Percentiles rank a stretch among this genome's conserved stretches.
Conservation (phyloP, 116 monocot species). For the Zostera marina region DNA sequence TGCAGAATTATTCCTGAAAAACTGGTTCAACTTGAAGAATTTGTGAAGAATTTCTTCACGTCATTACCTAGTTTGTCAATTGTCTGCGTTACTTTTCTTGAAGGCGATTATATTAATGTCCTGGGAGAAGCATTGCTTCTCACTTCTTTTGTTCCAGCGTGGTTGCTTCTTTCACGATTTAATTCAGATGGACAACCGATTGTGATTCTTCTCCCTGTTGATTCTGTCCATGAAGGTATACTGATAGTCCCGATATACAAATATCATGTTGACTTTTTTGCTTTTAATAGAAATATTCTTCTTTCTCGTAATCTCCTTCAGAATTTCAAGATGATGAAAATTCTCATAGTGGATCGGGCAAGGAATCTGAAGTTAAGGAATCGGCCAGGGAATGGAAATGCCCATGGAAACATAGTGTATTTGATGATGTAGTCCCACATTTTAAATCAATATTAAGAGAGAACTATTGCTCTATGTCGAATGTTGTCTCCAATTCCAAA, state of each 20-base stretch:
- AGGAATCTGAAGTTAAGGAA: not conserved
- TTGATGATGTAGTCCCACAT: conserved; percentile 59
- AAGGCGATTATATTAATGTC: conserved; percentile 42
- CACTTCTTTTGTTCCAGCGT: conserved; percentile 42
- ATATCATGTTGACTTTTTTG: not conserved
- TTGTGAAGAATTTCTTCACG: conserved; percentile 37
- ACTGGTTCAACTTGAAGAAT: conserved; percentile 45
- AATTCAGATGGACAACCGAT: conserved; percentile 33
- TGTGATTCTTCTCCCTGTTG: conserved; percentile 54
- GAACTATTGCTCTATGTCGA: conserved; percentile 39
- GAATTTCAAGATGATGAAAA: conserved; percentile 12
- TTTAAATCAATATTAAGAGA: conserved; percentile 46
- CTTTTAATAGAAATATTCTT: not conserved
- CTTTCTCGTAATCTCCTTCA: conserved; percentile 5
- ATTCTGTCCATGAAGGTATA: conserved; percentile 35
- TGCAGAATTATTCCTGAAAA: conserved; percentile 39
- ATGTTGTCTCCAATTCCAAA: conserved; percentile 3
- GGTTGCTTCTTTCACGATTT: conserved; percentile 69
- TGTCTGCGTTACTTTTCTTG: conserved; percentile 68
- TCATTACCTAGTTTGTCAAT: conserved; percentile 41
- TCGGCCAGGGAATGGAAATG: conserved; percentile 28
- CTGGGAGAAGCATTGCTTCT: conserved; percentile 47
- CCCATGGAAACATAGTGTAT: conserved; percentile 47
- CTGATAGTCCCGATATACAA: not conserved
- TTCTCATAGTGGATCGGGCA: not conserved